A percentile compares a stretch with the other conserved stretches of the same genome.
Evolutionary conservation across 129 eudicot species (phyloP).

Genomic region (Apium graveolens): DNA sequence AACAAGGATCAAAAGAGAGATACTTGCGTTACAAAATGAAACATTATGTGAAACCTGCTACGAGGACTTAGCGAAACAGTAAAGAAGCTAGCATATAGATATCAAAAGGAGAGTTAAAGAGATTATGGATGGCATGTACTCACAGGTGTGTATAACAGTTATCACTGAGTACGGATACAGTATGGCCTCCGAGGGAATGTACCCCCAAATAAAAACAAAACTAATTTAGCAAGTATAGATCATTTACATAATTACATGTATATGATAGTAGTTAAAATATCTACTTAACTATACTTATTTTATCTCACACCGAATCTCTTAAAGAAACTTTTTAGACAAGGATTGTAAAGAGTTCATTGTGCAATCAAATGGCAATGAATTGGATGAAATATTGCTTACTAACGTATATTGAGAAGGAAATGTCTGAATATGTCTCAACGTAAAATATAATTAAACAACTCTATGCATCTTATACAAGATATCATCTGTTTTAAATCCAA

Average conservation of each 20-base stretch:
- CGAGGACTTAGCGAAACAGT: background rate
- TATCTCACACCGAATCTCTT: background rate
- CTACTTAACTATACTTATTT: background rate
- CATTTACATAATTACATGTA: background rate
- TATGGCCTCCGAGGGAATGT: too few relatives aligned
- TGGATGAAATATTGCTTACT: background rate
- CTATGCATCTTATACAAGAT: background rate
- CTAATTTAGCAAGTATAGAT: too few relatives aligned
- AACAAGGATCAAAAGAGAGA: background rate
- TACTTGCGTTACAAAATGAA: background rate
- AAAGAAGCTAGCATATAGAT: background rate
- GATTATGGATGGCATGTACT: background rate
- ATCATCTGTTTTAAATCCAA: background rate
- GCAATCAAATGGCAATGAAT: background rate
- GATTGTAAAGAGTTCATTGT: background rate
- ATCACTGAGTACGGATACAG: background rate
- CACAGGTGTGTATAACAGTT: background rate
- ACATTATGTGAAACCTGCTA: background rate
- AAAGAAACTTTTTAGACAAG: background rate
- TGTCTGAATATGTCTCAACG: background rate
- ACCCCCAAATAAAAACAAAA: background rate
- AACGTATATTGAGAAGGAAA: too few relatives aligned
- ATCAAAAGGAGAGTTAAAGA: background rate
- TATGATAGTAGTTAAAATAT: background rate
- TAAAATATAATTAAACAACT: too few relatives aligned